These are phyloP conservation scores for Euphorbia corollata DNA, from an alignment of 441 rosid species.

Conservation along the genomic window DNA sequence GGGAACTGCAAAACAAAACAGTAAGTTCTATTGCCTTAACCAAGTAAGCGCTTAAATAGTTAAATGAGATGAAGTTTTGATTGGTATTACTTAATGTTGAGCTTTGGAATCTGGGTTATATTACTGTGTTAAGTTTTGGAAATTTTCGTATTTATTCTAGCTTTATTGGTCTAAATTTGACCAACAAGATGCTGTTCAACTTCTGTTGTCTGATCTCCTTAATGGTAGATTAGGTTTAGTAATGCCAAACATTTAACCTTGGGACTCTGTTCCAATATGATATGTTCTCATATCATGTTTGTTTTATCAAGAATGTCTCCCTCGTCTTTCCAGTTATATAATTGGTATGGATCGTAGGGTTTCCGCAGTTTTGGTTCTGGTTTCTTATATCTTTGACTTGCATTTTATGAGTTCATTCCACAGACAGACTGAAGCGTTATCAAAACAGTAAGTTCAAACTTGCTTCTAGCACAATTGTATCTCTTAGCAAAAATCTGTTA, in stretches of 20 bases:
- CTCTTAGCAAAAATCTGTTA: neutral
- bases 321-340: slow-evolving; percentile 1
- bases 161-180: neutral
- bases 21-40: neutral
- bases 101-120: neutral
- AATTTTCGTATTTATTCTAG: neutral
- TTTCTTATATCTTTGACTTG: neutral
- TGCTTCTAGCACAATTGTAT: neutral
- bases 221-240: neutral
- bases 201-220: neutral
- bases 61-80: neutral
- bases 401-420: neutral
- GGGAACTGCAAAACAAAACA: neutral
- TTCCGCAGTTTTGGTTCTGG: neutral
- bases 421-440: too few species aligned
- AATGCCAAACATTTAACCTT: neutral
- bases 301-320: neutral
- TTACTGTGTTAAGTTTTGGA: neutral
- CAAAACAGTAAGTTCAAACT: too few species aligned
- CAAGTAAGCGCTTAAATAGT: neutral
- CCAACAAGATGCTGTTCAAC: neutral
- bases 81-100: neutral
- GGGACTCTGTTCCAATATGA: neutral
- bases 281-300: neutral
- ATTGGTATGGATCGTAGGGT: neutral